These are phyloP conservation scores for Lactarius quietus DNA, from an alignment of 768 basidiomycete species.

Conservation along the genomic window DNA sequence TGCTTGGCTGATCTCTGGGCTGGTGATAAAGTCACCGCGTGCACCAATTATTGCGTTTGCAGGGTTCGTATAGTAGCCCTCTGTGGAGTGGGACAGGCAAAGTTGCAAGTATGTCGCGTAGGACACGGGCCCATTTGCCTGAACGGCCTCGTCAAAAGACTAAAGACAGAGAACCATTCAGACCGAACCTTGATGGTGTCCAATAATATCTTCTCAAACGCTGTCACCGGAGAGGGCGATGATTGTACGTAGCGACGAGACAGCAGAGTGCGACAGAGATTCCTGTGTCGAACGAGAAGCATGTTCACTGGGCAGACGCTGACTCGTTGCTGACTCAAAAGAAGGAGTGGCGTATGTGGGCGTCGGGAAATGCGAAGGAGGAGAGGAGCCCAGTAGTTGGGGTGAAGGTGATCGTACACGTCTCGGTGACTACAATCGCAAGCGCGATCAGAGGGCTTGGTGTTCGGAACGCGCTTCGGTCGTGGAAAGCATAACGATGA, in stretches of 20 bases:
- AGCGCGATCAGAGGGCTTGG: too few species aligned
- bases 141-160: not conserved
- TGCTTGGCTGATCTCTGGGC: constrained; percentile 92
- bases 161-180: too few species aligned
- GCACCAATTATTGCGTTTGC: constrained; percentile 75
- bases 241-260: constrained; percentile 8
- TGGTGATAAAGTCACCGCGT: constrained; percentile 91
- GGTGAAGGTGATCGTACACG: too few species aligned
- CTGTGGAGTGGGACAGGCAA: constrained; percentile 82
- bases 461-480: constrained; percentile 94
- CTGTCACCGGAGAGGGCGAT: constrained; percentile 7
- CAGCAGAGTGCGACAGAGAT: not conserved
- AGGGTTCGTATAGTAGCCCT: constrained; percentile 89
- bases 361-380: too few species aligned
- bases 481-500: constrained; percentile 79
- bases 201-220: too few species aligned
- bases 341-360: too few species aligned
- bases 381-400: too few species aligned
- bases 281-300: constrained; percentile 9
- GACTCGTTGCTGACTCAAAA: constrained; percentile 3
- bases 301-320: too few species aligned
- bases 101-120: constrained; percentile 89
- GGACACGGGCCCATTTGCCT: constrained; percentile 89
- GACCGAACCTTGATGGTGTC: too few species aligned
- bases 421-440: too few species aligned